Evolutionary conservation across 1,284 basidiomycete genomes (phyloP).

Genomic region (Boletus semigastroideus): DNA sequence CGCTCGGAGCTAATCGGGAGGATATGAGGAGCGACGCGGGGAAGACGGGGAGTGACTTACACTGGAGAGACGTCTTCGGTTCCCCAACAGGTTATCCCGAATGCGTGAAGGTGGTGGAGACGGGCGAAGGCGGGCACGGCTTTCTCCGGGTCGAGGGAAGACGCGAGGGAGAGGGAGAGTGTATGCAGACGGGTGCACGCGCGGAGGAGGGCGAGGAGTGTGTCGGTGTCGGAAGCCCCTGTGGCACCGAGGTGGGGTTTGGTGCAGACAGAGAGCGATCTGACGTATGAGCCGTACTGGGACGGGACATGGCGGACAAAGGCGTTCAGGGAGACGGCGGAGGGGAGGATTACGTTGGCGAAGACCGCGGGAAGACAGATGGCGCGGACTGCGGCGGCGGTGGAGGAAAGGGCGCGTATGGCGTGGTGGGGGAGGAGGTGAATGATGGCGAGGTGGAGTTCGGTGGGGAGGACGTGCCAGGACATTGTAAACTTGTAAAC

Average conservation of each 20-base stretch:
- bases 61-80: slow-evolving; percentile 54
- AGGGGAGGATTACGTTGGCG: slow-evolving; percentile 52
- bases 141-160: slow-evolving; percentile 47
- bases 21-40: not conserved
- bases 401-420: slow-evolving; percentile 40
- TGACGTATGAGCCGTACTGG: slow-evolving; percentile 53
- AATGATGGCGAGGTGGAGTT: slow-evolving; percentile 62
- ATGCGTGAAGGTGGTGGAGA: slow-evolving; percentile 40
- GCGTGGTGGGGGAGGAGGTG: slow-evolving; percentile 44
- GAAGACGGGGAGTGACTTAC: slow-evolving; percentile 40
- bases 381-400: slow-evolving; percentile 47
- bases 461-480: slow-evolving; percentile 61
- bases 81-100: slow-evolving; percentile 57
- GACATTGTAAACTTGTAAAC: too few relatives aligned
- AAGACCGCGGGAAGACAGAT: slow-evolving; percentile 60
- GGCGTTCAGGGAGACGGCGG: slow-evolving; percentile 42
- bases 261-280: slow-evolving; percentile 54
- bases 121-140: slow-evolving; percentile 54
- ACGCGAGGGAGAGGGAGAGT: slow-evolving; percentile 53
- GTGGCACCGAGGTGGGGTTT: slow-evolving; percentile 38
- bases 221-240: slow-evolving; percentile 40
- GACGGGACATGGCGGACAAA: slow-evolving; percentile 60
- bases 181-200: slow-evolving; percentile 48
- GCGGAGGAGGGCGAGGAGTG: slow-evolving; percentile 49
- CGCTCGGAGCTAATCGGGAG: slow-evolving; percentile 58